phyloP scores from a whole-genome alignment of 2,329 filamentous ascomycete genomes.

The Neopestalotiopsis clavispora region DNA sequence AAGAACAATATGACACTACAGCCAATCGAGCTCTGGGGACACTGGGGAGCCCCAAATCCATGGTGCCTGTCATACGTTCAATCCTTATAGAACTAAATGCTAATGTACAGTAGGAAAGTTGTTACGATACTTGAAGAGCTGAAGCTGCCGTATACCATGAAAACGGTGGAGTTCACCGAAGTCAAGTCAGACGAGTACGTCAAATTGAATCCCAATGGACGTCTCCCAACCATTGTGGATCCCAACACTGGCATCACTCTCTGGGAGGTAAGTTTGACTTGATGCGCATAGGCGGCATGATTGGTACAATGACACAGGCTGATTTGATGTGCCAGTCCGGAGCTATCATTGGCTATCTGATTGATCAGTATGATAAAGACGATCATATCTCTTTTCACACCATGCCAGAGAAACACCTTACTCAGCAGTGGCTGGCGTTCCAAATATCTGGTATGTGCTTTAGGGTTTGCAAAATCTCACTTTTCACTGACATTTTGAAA shows the following conservation, averaged over 20 bases:
- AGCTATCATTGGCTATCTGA: slow-evolving; percentile 53
- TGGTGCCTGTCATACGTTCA: background rate
- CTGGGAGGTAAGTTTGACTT: slow-evolving; percentile 50
- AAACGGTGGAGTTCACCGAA: slow-evolving; percentile 17
- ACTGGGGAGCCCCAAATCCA: slow-evolving; percentile 8
- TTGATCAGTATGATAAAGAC: slow-evolving; percentile 47
- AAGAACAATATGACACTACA: background rate
- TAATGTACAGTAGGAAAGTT: slow-evolving; percentile 26
- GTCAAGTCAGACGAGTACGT: slow-evolving; percentile 33
- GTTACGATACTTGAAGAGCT: slow-evolving; percentile 36
- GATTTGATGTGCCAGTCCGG: slow-evolving; percentile 33
- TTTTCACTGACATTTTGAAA: too few species aligned
- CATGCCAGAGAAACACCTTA: too few species aligned
- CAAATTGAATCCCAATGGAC: slow-evolving; percentile 39
- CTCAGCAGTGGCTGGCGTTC: slow-evolving; percentile 50
- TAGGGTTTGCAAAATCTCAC: too few species aligned
- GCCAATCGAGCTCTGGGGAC: slow-evolving; percentile 5
- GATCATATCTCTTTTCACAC: too few species aligned
- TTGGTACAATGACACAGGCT: too few species aligned
- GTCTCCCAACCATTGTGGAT: slow-evolving; percentile 38
- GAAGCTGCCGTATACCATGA: slow-evolving; percentile 33
- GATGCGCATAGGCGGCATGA: too few species aligned
- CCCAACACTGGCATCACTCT: slow-evolving; percentile 48
- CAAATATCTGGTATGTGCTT: slow-evolving; percentile 46
- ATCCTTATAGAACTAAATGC: background rate